Conservation (phyloP, 352 stramenopile species). For the Phytophthora hybrid region DNA sequence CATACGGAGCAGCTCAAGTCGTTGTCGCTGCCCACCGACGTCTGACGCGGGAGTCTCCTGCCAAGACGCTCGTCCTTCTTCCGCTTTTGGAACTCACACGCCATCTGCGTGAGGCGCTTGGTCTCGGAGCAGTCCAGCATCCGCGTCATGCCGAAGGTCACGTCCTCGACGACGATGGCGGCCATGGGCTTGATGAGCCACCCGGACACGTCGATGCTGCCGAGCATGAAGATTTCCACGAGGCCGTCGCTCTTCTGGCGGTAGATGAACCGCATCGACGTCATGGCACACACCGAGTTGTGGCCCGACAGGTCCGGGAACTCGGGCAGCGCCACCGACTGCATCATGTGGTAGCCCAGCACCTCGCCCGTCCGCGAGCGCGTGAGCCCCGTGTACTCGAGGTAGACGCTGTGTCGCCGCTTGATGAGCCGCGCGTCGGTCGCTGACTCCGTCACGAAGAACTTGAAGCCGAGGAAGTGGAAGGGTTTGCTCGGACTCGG, state of each 20-base stretch:
- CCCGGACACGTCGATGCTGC: constrained; percentile 45
- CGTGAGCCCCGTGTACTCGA: constrained; percentile 55
- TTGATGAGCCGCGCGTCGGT: constrained; percentile 46
- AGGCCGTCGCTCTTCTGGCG: constrained; percentile 50
- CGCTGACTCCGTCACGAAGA: constrained; percentile 53
- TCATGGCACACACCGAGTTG: constrained; percentile 53
- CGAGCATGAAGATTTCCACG: constrained; percentile 62
- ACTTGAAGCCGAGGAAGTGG: constrained; percentile 70
- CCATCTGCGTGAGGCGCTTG: constrained; percentile 58
- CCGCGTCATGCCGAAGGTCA: constrained; percentile 45
- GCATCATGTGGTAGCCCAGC: constrained; percentile 62
- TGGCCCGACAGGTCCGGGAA: constrained; percentile 49
- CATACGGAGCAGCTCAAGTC: constrained; percentile 36
- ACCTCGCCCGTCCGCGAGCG: constrained; percentile 38
- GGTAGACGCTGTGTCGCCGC: constrained; percentile 55
- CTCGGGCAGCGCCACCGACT: constrained; percentile 54
- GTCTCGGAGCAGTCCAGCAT: constrained; percentile 52
- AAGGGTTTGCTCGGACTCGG: constrained; percentile 46
- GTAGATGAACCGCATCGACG: constrained; percentile 54
- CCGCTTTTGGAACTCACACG: constrained; percentile 42
- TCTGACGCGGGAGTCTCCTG: constrained; percentile 27
- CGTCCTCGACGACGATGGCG: constrained; percentile 46
- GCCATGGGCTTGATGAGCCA: constrained; percentile 45
- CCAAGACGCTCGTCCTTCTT: constrained; percentile 37
- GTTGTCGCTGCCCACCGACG: constrained; percentile 15